A percentile compares a stretch with the other conserved stretches of the same genome.
Evolutionary conservation across 1,284 basidiomycete species (phyloP).

Genomic region (Trichosporon inkin): DNA sequence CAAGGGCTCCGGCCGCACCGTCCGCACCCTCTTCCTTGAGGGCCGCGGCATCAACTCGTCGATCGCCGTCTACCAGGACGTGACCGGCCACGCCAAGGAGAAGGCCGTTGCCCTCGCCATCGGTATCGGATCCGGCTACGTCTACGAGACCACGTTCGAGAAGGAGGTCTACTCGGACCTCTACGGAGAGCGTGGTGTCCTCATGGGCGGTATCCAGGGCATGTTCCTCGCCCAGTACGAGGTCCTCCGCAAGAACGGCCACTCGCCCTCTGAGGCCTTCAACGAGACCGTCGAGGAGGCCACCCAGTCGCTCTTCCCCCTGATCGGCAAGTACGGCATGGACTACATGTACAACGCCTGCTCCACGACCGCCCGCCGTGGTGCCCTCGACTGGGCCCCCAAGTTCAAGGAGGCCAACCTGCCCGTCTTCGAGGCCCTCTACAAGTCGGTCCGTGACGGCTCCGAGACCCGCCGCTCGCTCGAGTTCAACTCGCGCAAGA

Average conservation of each 20-base stretch:
- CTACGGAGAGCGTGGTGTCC: conserved; percentile 99
- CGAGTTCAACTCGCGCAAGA: conserved; percentile 88
- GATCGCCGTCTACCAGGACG: conserved; percentile 63
- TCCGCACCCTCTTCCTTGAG: conserved; percentile 99
- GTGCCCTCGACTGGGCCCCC: conserved; percentile 99
- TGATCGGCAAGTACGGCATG: conserved; percentile 96
- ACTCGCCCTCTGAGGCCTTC: conserved; percentile 94
- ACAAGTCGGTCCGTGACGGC: conserved; percentile 89
- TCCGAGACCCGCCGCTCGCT: conserved; percentile 95
- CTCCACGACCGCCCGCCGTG: conserved; percentile 97
- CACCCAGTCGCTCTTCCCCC: conserved; percentile 94
- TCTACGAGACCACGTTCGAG: conserved; percentile 92
- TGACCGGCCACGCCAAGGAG: conserved; percentile 95
- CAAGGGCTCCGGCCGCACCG: conserved; percentile 97
- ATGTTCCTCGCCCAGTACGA: conserved; percentile 98
- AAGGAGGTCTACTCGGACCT: conserved; percentile 99
- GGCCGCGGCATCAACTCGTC: conserved; percentile 66
- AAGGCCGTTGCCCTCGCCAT: conserved; percentile 94
- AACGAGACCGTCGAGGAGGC: conserved; percentile 99
- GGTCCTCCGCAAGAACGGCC: conserved; percentile 96
- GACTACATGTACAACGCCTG: conserved; percentile 99
- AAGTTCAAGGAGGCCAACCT: conserved; percentile 84
- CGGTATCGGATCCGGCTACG: conserved; percentile 82
- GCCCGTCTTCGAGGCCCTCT: conserved; percentile 89
- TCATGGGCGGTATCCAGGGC: conserved; percentile 99